These are phyloP conservation scores for Prosopis cineraria DNA, from an alignment of 306 rosid species.

Conservation along the genomic window DNA sequence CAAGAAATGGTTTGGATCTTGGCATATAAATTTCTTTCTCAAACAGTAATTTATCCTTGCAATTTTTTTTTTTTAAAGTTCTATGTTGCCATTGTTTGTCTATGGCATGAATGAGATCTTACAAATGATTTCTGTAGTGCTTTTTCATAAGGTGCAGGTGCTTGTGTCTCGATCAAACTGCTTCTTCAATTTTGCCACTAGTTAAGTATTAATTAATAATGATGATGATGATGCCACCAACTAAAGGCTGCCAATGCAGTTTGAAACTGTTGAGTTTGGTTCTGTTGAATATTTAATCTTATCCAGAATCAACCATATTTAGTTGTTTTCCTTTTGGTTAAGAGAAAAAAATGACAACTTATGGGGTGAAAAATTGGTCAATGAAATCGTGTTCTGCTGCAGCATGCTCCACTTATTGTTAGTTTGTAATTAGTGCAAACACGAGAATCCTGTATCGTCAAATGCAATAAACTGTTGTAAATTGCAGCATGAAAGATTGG, in stretches of 20 bases:
- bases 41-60: background rate
- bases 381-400: background rate
- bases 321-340: slow-evolving; percentile 4
- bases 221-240: no score
- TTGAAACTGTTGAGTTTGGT: slow-evolving; percentile 7
- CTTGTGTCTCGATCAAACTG: background rate
- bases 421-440: background rate
- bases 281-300: slow-evolving; percentile 1
- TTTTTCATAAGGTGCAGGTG: background rate
- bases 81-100: background rate
- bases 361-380: background rate
- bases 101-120: background rate
- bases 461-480: background rate
- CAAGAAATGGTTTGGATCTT: background rate
- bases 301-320: background rate
- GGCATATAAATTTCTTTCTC: slow-evolving; percentile 7
- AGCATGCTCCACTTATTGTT: background rate
- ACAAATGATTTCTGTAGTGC: background rate
- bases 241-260: background rate
- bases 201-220: no score
- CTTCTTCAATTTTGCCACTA: background rate
- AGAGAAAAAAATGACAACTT: background rate
- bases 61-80: background rate
- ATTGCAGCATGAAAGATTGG: background rate
- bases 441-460: background rate